Base-by-base conservation (phyloP, 1,284 basidiomycete species). In the Trametes pubescens region DNA sequence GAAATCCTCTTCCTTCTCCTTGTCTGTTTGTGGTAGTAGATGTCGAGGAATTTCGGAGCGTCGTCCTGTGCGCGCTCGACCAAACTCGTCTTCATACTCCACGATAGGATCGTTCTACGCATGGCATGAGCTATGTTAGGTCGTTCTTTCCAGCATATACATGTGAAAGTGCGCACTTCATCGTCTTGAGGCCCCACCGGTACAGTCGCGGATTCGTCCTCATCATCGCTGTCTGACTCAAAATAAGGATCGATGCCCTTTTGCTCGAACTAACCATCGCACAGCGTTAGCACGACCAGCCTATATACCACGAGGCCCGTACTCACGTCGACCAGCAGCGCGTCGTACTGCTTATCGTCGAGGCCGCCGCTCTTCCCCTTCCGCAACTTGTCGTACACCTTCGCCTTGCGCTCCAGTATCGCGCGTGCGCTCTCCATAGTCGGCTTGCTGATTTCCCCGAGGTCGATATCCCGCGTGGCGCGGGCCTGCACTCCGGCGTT, bases 51-150 rank as follows among this genome's bases (percentile, higher is more conserved):
- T 84, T 68, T 95, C 90, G 16, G 92, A 94, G n/a, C 84, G 81
- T 48, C 80, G 84, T 18, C 84, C 85, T 2, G 83, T 90, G 57
- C 93, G 82, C 24, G 87, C 74, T 21, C 94, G 86, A 21, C 95
- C 94, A 72, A 94, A 93, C 71, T 96, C 94, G 70, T 96, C 94
- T 68, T 88, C 84, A 68, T 93, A 95, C 74, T 96, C 94, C 16
- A 96, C 82, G 44, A 94, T 78, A 10, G 92, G 91, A 71, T 95
- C 93, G 62, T 88, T 83, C 84, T 88, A 52, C 34, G 40, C 7
- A 8, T 14, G 14, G 16, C 26, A 22, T 1, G 16, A 13, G 2
- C 16, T 6, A 21, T 2, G 22, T 21, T 24, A 32, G 16, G 7
- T 37, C 6, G 34, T 2, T 24, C 2, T 32, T 24, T 1, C 13